Base-by-base conservation (phyloP, 225 moss, liverwort and hornwort genomes). In the Pleurozium schreberi region DNA sequence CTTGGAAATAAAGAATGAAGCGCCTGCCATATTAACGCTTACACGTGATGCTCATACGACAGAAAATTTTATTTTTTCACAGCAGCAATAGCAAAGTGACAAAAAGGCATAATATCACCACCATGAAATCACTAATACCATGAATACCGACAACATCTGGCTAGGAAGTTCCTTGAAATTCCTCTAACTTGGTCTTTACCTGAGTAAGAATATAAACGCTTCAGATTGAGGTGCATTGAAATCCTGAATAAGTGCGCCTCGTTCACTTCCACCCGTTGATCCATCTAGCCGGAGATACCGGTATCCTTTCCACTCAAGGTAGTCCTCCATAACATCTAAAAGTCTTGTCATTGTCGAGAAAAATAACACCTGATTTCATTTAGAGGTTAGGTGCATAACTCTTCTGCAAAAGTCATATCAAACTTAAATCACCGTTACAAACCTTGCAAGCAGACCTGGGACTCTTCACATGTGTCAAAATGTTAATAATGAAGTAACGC, bases 271-370 rank as follows among this genome's bases (percentile, higher is more conserved):
- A 93, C 97, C 95, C 18, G 99, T 99, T 84, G 95, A 96, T 90
- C 99, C 99, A 89, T 99, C 99, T 76, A 99, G 87, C 50, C 99
- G 97, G 87, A 97, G 94, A 89, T 99, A 99, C 55, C 94, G 93
- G 84, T 97, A 99, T 82, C 92, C 95, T 94, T 97, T 96, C 99
- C 97, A 97, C 87, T 95, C 95, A 90, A 99, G 88, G 90, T 97
- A 99, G 89, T 99, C 99, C 90, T 99, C 99, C 99, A 99, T 96
- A 57, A 99, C 97, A 93, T 99, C 97, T 78, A 99, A 92, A 64
- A 99, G 95, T 92, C 99, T 95, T 63, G 99, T 99, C 99, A 99
- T 99, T 40, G 99, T 99, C 52, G 99, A 99, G 90, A 99, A 99
- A n/a, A 99, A 93, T 71, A 99, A 93, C 50, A 99, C 96, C 99